Evolutionary conservation across 176 grass and related monocot genomes (phyloP).

Genomic region (Olyra latifolia): DNA sequence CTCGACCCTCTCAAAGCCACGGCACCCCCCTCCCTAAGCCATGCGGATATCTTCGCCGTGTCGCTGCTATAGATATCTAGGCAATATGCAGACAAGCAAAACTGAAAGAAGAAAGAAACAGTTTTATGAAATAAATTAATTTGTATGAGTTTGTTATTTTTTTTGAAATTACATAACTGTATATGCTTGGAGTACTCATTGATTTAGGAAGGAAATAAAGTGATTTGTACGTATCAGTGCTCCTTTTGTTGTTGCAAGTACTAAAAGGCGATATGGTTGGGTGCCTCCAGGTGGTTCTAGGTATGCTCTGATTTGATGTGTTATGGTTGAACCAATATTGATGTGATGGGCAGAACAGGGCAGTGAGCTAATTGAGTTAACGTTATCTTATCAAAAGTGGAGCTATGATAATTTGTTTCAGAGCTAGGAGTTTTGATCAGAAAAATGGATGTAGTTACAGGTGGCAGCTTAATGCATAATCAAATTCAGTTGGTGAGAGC

Average conservation of each 20-base stretch:
- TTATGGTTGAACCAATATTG: slow-evolving; percentile 1
- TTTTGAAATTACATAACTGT: too few relatives aligned
- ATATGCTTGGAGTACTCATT: too few relatives aligned
- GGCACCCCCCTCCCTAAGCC: too few relatives aligned
- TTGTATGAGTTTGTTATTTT: too few relatives aligned
- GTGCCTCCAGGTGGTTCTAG: background rate
- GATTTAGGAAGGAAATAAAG: too few relatives aligned
- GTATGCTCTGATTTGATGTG: slow-evolving; percentile 5
- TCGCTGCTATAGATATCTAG: too few relatives aligned
- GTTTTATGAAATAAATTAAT: too few relatives aligned
- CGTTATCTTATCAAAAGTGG: background rate
- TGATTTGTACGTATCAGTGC: too few relatives aligned
- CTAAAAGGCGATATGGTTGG: background rate
- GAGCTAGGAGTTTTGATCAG: background rate
- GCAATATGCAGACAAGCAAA: too few relatives aligned
- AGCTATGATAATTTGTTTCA: background rate
- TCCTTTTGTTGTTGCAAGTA: background rate
- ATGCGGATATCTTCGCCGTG: too few relatives aligned
- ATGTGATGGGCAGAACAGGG: slow-evolving; percentile 13
- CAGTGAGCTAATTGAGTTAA: background rate
- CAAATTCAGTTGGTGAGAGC: background rate
- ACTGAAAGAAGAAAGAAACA: too few relatives aligned
- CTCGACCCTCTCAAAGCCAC: too few relatives aligned
- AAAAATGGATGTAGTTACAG: slow-evolving; percentile 5
- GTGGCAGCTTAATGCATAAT: background rate